A percentile compares a stretch with the other conserved stretches of the same genome.
Evolutionary conservation across 495 filamentous ascomycete species (phyloP).

Genomic region (Neurospora sublineolata): DNA sequence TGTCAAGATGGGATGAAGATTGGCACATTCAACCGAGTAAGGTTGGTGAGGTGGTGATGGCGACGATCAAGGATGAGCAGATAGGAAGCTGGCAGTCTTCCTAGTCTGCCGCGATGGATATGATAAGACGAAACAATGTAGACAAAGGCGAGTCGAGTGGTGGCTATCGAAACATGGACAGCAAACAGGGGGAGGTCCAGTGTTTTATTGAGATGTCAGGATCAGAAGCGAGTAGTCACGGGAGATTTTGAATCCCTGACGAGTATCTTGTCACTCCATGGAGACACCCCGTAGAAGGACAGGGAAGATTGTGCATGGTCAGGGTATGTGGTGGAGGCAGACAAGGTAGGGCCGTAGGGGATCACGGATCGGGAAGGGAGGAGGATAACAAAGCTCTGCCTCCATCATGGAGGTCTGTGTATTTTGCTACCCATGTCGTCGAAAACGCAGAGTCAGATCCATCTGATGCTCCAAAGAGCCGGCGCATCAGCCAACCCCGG

Average conservation of each 20-base stretch:
- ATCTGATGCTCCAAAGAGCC: neutral
- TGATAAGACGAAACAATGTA: neutral
- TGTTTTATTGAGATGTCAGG: neutral
- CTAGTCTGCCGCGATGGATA: neutral
- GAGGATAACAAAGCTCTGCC: too few relatives aligned
- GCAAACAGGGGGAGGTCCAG: neutral
- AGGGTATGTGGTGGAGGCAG: neutral
- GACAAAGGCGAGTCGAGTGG: neutral
- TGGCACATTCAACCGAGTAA: neutral
- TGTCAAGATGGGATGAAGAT: neutral
- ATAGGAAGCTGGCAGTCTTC: neutral
- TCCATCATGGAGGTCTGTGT: too few relatives aligned
- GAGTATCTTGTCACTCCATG: neutral
- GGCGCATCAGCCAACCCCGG: neutral
- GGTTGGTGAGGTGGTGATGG: neutral
- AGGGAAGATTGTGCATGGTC: neutral
- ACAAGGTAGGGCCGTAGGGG: too few relatives aligned
- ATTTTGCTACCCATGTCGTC: neutral
- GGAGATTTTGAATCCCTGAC: too few relatives aligned
- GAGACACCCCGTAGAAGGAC: neutral
- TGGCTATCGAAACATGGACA: neutral
- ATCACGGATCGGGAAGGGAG: too few relatives aligned
- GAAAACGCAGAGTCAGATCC: neutral
- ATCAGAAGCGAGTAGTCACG: neutral
- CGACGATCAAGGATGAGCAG: neutral